Conservation (phyloP, 2,329 filamentous ascomycete species). For the Botrytis cinerea region DNA sequence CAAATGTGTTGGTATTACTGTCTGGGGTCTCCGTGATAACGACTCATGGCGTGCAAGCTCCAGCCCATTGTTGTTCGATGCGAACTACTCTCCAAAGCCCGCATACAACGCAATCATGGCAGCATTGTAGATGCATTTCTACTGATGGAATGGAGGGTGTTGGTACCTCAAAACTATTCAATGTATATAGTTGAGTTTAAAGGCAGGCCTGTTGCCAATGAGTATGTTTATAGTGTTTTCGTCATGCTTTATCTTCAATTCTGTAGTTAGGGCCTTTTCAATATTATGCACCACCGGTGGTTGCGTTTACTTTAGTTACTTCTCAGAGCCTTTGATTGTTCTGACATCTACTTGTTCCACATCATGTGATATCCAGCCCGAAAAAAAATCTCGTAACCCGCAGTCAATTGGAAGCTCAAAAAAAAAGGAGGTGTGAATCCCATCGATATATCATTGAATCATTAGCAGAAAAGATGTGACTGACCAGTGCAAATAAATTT, state of each 20-base stretch:
- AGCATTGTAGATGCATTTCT: neutral
- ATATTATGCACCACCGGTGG: neutral
- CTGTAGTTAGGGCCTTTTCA: neutral
- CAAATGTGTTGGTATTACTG: conserved; percentile 41
- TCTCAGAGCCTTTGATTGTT: neutral
- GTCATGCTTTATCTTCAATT: neutral
- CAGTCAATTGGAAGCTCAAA: neutral
- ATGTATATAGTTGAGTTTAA: neutral
- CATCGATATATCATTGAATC: neutral
- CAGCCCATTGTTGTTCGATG: conserved; percentile 57
- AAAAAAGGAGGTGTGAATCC: neutral
- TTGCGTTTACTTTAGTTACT: neutral
- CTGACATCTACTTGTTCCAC: no score
- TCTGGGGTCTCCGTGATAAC: conserved; percentile 42
- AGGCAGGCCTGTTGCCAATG: neutral
- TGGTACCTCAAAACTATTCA: neutral
- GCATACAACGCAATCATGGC: conserved; percentile 49
- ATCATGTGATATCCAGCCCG: neutral
- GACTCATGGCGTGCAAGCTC: conserved; percentile 54
- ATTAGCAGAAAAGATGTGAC: neutral
- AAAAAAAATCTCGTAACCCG: neutral
- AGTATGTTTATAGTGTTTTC: neutral
- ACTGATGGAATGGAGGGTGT: neutral
- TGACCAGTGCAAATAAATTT: neutral
- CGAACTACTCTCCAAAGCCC: conserved; percentile 52